Evolutionary conservation across 441 rosid species (phyloP).

Genomic region (Isatis lusitanica): DNA sequence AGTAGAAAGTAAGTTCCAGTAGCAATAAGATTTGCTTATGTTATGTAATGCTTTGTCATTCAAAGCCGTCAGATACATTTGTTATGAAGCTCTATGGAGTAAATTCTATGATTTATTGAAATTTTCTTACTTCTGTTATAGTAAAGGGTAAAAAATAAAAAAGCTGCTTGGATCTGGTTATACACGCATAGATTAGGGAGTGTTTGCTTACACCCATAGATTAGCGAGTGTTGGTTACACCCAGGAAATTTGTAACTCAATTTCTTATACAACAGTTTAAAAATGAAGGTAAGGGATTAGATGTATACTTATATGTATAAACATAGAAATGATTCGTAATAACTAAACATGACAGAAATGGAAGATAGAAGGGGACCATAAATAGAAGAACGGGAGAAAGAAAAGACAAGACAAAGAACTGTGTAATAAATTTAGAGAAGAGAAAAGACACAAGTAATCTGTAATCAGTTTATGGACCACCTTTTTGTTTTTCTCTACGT

Average conservation of each 20-base stretch:
- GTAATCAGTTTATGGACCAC: conserved; percentile 31
- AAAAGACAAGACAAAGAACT: conserved; percentile 11
- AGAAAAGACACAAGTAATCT: not conserved
- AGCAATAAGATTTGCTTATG: conserved; percentile 18
- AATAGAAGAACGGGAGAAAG: conserved; percentile 12
- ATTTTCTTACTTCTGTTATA: not conserved
- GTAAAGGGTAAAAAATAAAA: not conserved
- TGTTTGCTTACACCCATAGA: no score
- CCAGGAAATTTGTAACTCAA: no score
- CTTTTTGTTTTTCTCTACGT: conserved; percentile 4
- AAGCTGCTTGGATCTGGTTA: not conserved
- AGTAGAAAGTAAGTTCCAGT: conserved; percentile 17
- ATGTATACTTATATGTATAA: not conserved
- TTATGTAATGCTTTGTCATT: conserved; percentile 5
- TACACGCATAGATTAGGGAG: not conserved
- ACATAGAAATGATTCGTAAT: not conserved
- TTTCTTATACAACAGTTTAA: no score
- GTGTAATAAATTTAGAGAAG: conserved; percentile 1
- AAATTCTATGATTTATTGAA: conserved; percentile 7
- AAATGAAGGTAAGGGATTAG: not conserved
- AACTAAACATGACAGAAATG: not conserved
- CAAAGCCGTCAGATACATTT: conserved; percentile 14
- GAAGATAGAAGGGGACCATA: conserved; percentile 24
- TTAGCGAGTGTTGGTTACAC: no score
- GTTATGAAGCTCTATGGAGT: conserved; percentile 9